Base-by-base conservation (phyloP, 768 basidiomycete species). In the Brasilioporus rufonigricans region DNA sequence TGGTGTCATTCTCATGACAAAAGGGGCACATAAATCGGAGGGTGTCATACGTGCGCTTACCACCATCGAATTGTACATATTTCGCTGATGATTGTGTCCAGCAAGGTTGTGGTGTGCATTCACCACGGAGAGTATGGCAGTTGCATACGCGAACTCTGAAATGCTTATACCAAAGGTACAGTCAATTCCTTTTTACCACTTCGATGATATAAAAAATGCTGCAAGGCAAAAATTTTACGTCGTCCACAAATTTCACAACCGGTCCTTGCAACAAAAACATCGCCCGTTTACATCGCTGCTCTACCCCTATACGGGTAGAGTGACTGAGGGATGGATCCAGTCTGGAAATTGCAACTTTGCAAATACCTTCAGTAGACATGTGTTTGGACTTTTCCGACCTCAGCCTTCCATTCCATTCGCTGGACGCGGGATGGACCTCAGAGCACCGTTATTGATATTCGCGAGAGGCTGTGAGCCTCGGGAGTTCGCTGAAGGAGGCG, bases 51-150 rank as follows among this genome's bases (percentile, higher is more conserved):
- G 75, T 76, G 54, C 58, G 73, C 35, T 11, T 32, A 12, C 24
- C 16, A 21, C 23, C 16, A 7, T 27, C 14, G 14, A 29, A 33
- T 32, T 21, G 3, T 44, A 31, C 12, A 27, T 26, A 48, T 47
- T 55, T 43, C 26, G 13, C 52, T 45, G 43, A 46, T 2, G 16
- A 44, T 5, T 38, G 19, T 32, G 10, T 44, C 26, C 43, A 88
- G 89, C 79, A 29, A 82, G 87, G 32, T 70, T 91, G 35, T 92
- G 89, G 87, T 91, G 90, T 64, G 88, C 83, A 38, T 93, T 92
- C 71, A 92, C 91, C 8, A 86, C 91, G 24, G 76, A 82, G 19
- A 89, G 86, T 66, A 91, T 93, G 89, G 87, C 90, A 0, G 75
- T 92, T 50, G 89, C 80, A 29, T 90, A 86, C 61, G 81, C 80